phyloP scores from a whole-genome alignment of 768 basidiomycete genomes.

The Suillus americanus region DNA sequence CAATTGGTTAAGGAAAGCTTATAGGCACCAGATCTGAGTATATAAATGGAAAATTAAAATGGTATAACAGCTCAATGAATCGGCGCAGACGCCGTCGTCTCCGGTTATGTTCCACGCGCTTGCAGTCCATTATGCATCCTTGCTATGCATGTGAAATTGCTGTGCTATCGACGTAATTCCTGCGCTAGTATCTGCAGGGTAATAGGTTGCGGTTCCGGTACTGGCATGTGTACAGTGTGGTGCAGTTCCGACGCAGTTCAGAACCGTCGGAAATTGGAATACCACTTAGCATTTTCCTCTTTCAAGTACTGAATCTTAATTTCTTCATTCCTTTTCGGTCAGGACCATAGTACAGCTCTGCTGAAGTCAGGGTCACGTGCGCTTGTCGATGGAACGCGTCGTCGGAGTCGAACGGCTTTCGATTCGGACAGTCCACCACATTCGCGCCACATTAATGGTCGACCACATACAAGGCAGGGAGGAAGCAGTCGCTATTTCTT shows the following conservation, averaged over 20 bases:
- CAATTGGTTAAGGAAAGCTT: too few relatives aligned
- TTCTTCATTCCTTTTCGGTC: too few relatives aligned
- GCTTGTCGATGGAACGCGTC: too few relatives aligned
- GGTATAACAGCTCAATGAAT: not conserved
- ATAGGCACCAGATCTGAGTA: not conserved
- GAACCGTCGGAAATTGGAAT: too few relatives aligned
- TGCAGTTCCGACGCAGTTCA: too few relatives aligned
- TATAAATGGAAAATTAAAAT: too few relatives aligned
- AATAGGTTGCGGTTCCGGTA: not conserved
- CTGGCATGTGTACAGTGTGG: too few relatives aligned
- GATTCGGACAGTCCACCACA: too few relatives aligned
- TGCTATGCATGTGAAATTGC: not conserved
- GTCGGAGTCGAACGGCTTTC: too few relatives aligned
- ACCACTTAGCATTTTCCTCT: too few relatives aligned
- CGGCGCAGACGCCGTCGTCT: not conserved
- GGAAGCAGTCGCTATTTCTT: not conserved
- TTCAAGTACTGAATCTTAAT: too few relatives aligned
- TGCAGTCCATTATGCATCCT: not conserved
- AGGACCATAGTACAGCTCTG: too few relatives aligned
- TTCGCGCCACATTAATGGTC: not conserved
- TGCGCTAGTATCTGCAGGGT: not conserved
- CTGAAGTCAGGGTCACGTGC: not conserved
- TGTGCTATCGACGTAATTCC: not conserved
- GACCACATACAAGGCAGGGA: not conserved
- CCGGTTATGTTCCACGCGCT: not conserved